phyloP scores from a whole-genome alignment of 2,329 filamentous ascomycete species.

The Cladosporium sp. region DNA sequence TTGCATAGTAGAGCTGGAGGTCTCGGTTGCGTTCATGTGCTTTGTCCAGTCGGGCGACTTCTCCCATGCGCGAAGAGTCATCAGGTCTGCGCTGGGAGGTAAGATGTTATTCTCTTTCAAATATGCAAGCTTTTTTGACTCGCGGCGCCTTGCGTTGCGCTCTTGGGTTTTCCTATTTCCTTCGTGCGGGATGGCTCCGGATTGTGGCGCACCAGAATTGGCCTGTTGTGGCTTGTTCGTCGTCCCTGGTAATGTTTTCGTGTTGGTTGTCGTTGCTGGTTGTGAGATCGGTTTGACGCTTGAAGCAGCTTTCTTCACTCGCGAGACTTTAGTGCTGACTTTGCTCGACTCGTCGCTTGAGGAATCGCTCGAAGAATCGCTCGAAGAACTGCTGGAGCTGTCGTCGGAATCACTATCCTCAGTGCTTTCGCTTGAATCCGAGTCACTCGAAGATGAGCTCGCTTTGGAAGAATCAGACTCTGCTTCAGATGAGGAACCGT shows the following conservation, averaged over 20 bases:
- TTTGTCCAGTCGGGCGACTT: constrained; percentile 32
- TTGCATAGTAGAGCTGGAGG: constrained; percentile 18
- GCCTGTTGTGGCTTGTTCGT: background rate
- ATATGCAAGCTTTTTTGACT: constrained; percentile 50
- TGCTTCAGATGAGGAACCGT: constrained; percentile 12
- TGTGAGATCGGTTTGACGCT: background rate
- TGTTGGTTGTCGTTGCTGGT: background rate
- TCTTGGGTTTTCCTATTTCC: constrained; percentile 54
- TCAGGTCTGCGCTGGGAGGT: constrained; percentile 51
- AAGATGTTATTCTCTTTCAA: constrained; percentile 53
- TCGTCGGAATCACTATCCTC: constrained; percentile 2
- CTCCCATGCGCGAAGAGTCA: constrained; percentile 44
- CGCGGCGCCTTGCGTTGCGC: constrained; percentile 57
- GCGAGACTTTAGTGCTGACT: constrained; percentile 20
- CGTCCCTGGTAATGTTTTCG: background rate
- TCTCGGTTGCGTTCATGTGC: constrained; percentile 1
- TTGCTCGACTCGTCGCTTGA: constrained; percentile 19
- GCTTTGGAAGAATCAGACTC: constrained; percentile 3
- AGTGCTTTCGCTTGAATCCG: constrained; percentile 6
- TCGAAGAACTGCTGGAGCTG: constrained; percentile 18
- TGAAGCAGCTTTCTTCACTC: background rate
- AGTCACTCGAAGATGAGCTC: constrained; percentile 4
- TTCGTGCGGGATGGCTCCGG: constrained; percentile 23
- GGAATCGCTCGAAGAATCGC: constrained; percentile 21
- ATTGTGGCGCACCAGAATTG: background rate